These are phyloP conservation scores for Chrysoporthe austroafricana DNA, from an alignment of 2,329 filamentous ascomycete genomes.

Conservation along the genomic window DNA sequence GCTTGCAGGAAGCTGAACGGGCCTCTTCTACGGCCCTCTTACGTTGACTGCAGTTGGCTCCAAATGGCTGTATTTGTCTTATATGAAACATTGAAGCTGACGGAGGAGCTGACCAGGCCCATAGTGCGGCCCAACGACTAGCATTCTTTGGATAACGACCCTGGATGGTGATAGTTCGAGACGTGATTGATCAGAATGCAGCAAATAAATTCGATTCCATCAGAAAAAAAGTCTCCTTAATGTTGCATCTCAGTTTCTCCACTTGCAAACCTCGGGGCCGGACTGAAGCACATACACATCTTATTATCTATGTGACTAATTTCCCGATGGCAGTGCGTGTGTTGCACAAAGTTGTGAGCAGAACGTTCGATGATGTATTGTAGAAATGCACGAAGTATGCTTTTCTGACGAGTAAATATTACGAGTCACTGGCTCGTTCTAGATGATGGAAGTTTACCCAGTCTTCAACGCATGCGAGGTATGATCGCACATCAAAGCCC, in stretches of 20 bases:
- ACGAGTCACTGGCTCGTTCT: background rate
- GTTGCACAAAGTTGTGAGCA: too few relatives aligned
- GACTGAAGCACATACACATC: background rate
- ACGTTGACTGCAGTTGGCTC: background rate
- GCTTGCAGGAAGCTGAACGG: conserved; percentile 8
- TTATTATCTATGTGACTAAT: too few relatives aligned
- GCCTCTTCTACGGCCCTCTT: background rate
- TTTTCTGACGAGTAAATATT: background rate
- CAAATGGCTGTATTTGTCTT: conserved; percentile 28
- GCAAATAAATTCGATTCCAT: too few relatives aligned
- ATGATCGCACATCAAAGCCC: background rate
- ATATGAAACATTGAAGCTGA: conserved; percentile 31
- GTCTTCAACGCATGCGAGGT: background rate
- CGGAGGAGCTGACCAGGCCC: background rate
- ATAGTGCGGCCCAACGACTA: background rate
- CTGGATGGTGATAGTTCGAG: background rate
- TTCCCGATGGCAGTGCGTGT: too few relatives aligned
- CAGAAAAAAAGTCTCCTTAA: too few relatives aligned
- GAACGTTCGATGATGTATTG: too few relatives aligned
- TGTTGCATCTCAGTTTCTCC: background rate
- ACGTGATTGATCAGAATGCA: background rate
- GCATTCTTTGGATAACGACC: background rate
- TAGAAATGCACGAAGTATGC: background rate
- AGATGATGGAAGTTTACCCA: background rate
- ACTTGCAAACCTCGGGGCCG: background rate